A percentile compares a stretch with the other conserved stretches of the same genome.
These are phyloP conservation scores for Capsicum chinense DNA, from an alignment of 257 asterid species.

Conservation along the genomic window DNA sequence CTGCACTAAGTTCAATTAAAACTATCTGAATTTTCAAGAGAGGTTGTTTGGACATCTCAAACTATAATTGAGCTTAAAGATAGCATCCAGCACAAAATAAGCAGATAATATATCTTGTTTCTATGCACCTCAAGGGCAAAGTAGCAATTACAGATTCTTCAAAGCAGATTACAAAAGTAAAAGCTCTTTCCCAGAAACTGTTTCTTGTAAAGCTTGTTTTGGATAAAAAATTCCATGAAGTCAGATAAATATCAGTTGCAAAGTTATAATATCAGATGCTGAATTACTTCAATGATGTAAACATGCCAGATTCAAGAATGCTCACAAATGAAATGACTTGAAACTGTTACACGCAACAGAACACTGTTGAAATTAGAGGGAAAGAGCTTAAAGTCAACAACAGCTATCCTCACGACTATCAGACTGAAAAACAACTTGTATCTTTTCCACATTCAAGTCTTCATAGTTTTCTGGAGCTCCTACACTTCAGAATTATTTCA, in stretches of 20 bases:
- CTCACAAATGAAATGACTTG: constrained; percentile 20
- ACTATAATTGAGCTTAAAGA: constrained; percentile 15
- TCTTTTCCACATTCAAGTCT: constrained; percentile 21
- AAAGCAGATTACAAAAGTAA: constrained; percentile 8
- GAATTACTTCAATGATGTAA: constrained; percentile 5
- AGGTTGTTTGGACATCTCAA: constrained; percentile 6
- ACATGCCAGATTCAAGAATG: constrained; percentile 14
- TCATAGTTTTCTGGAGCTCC: constrained; percentile 8
- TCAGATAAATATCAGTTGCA: neutral
- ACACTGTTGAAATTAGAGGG: neutral
- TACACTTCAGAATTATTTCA: neutral
- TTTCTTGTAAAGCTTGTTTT: neutral
- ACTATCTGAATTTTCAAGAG: neutral
- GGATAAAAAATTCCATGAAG: neutral
- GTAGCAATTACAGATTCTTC: constrained; percentile 6
- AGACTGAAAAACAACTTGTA: constrained; percentile 16
- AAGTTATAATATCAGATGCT: constrained; percentile 5
- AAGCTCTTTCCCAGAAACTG: neutral
- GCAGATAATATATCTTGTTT: constrained; percentile 10
- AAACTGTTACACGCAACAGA: constrained; percentile 4
- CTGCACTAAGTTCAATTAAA: constrained; percentile 14
- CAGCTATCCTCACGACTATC: constrained; percentile 5
- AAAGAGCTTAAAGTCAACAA: constrained; percentile 14
- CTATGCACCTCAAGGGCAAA: constrained; percentile 19
- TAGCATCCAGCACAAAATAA: constrained; percentile 20